These are phyloP conservation scores for Thermothielavioides terrestris DNA, from an alignment of 495 filamentous ascomycete species.

Conservation along the genomic window DNA sequence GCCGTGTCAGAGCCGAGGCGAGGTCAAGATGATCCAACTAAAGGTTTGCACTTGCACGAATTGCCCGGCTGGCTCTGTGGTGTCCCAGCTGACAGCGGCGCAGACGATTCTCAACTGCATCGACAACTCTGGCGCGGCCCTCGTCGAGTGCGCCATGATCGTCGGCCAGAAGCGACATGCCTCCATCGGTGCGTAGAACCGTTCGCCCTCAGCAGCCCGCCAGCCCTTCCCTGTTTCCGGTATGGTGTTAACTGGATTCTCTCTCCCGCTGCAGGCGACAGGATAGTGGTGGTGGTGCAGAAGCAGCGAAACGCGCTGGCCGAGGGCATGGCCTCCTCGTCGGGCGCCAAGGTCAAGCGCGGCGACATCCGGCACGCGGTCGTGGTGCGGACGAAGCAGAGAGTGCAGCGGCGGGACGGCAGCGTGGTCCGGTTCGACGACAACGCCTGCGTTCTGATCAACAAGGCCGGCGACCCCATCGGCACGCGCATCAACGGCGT, in stretches of 20 bases:
- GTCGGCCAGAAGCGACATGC: conserved; percentile 84
- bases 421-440: conserved; percentile 89
- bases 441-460: conserved; percentile 95
- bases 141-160: conserved; percentile 94
- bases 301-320: conserved; percentile 66
- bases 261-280: conserved; percentile 63
- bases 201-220: neutral
- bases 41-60: conserved; percentile 72
- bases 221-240: neutral
- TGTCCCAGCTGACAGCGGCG: conserved; percentile 13
- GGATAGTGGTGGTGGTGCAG: conserved; percentile 95
- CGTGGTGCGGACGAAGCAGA: conserved; percentile 83
- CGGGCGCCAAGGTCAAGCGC: conserved; percentile 82
- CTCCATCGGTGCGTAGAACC: conserved; percentile 65
- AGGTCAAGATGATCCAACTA: conserved; percentile 89
- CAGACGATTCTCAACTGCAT: conserved; percentile 99
- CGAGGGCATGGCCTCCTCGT: conserved; percentile 45
- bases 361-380: conserved; percentile 96
- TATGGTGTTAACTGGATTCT: neutral
- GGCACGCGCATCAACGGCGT: conserved; percentile 87
- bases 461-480: conserved; percentile 93
- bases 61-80: too few species aligned
- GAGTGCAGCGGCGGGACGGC: conserved; percentile 77
- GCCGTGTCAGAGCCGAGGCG: conserved; percentile 17
- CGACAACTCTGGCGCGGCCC: conserved; percentile 97